Base-by-base conservation (phyloP, 306 rosid genomes). In the Betula pendula region DNA sequence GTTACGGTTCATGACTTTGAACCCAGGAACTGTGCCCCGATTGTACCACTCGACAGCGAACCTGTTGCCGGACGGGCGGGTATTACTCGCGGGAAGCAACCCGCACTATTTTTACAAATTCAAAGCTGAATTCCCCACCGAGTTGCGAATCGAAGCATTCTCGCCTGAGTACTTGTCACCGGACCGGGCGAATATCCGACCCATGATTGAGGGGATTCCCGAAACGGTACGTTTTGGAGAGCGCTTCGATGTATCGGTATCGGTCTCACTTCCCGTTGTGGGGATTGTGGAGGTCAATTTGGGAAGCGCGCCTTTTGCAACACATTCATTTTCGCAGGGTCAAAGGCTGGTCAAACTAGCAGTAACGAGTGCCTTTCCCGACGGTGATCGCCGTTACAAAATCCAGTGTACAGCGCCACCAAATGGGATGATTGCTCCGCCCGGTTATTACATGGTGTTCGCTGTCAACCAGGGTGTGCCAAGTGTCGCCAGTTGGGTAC, bases 401-500 rank as follows among this genome's bases (percentile, higher is more conserved):
- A 83, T 94, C 1, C 80, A 77, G 25, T 88, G 91, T 38, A 83
- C 85, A 0, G 96, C 93, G 8, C 98, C 98, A 22, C 91, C 93
- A 0, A 89, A 71, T 20, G 88, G 94, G 14, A 79, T 27, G 84
- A 92, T 92, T 48, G 96, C 90, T 47, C 97, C 98, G 43, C 98
- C 97, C 0, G 97, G 97, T 27, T 90, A 89, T 77, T 94, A 94
- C 81, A 94, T 94, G 98, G 89, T 84, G 2, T 91, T 94, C 4
- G 90, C 96, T 0, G 93, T 94, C 14, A 94, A 94, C 40, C 97
- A 94, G 33, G 97, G 94, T 68, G 98, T 94, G 85, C 97, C 97
- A 22, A 91, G 98, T 25, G 85, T 91, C 1, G 97, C 98, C 0
- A 87, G 91, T 16, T 91, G 98, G 98, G 71, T 94, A 15, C 96